A percentile compares a stretch with the other conserved stretches of the same genome.
Conservation (phyloP, 768 basidiomycete genomes). For the Mycena crocata region DNA sequence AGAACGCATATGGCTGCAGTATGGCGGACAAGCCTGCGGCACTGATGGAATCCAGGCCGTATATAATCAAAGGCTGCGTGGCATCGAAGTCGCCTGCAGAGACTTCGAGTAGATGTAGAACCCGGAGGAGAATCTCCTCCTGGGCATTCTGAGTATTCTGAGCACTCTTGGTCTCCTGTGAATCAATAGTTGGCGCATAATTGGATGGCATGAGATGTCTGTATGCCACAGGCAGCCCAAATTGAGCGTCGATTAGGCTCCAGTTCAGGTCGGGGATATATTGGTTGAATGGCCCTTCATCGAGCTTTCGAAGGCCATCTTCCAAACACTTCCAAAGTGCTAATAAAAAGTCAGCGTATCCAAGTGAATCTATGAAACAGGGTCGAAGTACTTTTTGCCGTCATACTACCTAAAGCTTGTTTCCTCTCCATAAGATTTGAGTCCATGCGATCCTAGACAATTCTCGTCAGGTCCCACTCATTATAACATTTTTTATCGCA, state of each 20-base stretch:
- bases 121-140: constrained; percentile 9
- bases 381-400: constrained; percentile 14
- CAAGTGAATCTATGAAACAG: background rate
- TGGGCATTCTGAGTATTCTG: background rate
- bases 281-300: constrained; percentile 18
- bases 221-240: background rate
- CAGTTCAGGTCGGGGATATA: constrained; percentile 23
- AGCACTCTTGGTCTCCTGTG: no score
- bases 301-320: constrained; percentile 22
- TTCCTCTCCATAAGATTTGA: constrained; percentile 1
- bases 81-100: constrained; percentile 7
- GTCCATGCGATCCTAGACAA: constrained; percentile 6
- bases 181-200: background rate
- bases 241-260: background rate
- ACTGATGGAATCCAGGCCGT: constrained; percentile 27
- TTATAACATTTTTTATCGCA: no score
- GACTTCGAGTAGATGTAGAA: constrained; percentile 21
- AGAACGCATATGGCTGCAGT: constrained; percentile 15
- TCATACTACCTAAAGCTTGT: background rate
- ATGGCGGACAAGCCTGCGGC: constrained; percentile 18
- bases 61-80: constrained; percentile 20
- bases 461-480: no score
- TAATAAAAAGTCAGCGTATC: constrained; percentile 11
- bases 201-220: background rate
- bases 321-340: constrained; percentile 14